Evolutionary conservation across 192 early-diverging fungal species (phyloP), one percentile per base, ranked within the genome.

Genomic region (Gaertneriomyces semiglobifer): DNA sequence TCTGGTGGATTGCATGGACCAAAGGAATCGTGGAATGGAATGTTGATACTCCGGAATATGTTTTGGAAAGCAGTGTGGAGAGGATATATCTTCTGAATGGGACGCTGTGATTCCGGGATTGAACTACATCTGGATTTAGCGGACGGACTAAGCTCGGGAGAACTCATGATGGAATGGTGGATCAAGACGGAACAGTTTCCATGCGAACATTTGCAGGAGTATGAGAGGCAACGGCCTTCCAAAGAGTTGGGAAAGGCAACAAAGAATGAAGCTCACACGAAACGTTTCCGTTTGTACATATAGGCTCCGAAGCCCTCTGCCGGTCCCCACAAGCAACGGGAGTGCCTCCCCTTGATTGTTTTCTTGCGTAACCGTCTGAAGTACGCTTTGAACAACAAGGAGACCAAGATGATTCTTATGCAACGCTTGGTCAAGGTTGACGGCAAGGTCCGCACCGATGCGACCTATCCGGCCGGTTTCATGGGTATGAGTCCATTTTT

Each of bases 351-450:
- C 46, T 85, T 99, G 69, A 80, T 98, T 68, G 85, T 99, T 66
- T 99, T 99, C 88, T 79, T 99, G 79, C 93, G 97, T 69, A 99
- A 99, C 89, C 90, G 95, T 79, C 88, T 99, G 74, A 94, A 95
- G 88, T 99, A 99, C 83, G 97, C 97, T 55, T 83, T 99, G 59
- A 99, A 91, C 85, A 87, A 89, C 69, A 93, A 94, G 79, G 97
- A 99, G 86, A 93, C 95, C 64, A 88, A 86, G 77, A 83, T 81
- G 70, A 99, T 99, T 78, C 82, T 98, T 48, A 96, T 93, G 94
- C 95, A 99, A 87, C 89, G 95, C 74, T 85, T 96, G 71, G 88
- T 99, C 81, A 98, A 99, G 88, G 94, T 99, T 69, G 97, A 99
- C 80, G 93, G 93, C 33, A 98, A 98, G 88, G 92, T 93, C 74